A percentile compares a stretch with the other conserved stretches of the same genome.
Evolutionary conservation across 331 rosid genomes (phyloP).

Genomic region (Malus hybrid): DNA sequence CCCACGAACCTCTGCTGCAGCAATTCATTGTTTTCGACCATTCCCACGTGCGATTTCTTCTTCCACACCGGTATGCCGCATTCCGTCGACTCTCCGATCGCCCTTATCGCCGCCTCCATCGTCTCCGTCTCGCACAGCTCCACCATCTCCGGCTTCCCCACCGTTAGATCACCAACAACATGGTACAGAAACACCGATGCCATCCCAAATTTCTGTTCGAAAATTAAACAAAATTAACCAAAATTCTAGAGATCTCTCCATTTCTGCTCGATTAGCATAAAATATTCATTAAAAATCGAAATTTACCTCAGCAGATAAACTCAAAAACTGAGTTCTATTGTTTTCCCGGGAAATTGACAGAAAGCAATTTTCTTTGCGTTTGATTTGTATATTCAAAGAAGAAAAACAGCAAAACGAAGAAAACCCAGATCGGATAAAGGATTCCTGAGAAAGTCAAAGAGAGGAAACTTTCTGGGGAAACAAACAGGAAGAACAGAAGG

Average conservation of each 20-base stretch:
- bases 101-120: conserved; percentile 68
- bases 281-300: not conserved
- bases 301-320: not conserved
- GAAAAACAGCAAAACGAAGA: not conserved
- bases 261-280: not conserved
- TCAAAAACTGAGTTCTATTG: not conserved
- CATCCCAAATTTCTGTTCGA: conserved; percentile 29
- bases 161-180: conserved; percentile 95
- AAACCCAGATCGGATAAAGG: not conserved
- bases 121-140: conserved; percentile 81
- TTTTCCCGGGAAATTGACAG: not conserved
- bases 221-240: not conserved
- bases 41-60: conserved; percentile 44
- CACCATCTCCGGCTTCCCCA: conserved; percentile 93
- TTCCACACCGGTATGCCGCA: conserved; percentile 85
- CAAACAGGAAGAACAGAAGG: conserved; percentile 12
- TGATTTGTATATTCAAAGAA: not conserved
- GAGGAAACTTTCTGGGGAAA: not conserved
- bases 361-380: not conserved
- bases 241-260: not conserved
- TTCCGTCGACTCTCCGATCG: conserved; percentile 78
- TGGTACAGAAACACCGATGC: conserved; percentile 94
- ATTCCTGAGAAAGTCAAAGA: not conserved
- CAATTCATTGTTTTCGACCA: conserved; percentile 64
- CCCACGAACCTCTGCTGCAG: conserved; percentile 92